Evolutionary conservation across 306 rosid species (phyloP), one percentile per base, ranked within the genome.

Genomic region (Gastrolobium villosum): DNA sequence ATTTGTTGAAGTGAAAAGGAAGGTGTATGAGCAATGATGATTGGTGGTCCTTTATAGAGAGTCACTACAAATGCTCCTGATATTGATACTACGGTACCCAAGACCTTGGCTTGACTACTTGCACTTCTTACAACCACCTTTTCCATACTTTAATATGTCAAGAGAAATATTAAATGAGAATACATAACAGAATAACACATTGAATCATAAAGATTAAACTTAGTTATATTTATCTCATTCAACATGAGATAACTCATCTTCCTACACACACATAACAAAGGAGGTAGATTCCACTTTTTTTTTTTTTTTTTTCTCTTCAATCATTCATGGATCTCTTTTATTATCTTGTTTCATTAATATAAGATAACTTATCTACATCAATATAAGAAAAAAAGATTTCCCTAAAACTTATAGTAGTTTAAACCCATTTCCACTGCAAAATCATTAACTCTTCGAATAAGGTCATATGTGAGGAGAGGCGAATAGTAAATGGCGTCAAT

Each of bases 21-120:
- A 14, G 85, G 78, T 45, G 37, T 36, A 14, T 56, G 88, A 67
- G 80, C 56, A 34, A 84, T 31, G 61, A 84, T 36, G 49, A 94
- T 85, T 15, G 87, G 81, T 7, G 97, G 97, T 60, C 99, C 99
- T 83, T 72, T 86, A 82, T 89, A 94, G 3, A 94, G 87, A 30
- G 97, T 90, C 13, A 91, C 97, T 6, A 89, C 92, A 80, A 94
- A 92, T 86, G 97, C 94, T 44, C 96, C 99, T 60, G 87, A 36
- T 79, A 94, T 89, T 61, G 99, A 94, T 68, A 94, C 88, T 56
- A 89, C 32, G 15, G 97, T 91, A 32, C 99, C 99, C 77, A 88
- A 20, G 26, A 92, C 77, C 72, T 94, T 94, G 2, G 99, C 99
- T 74, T 80, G 93, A 63, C 88, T 88, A 82, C 91, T 92, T 67